phyloP scores from a whole-genome alignment of 2,329 filamentous ascomycete species.

The Hymenoscyphus infarciens region DNA sequence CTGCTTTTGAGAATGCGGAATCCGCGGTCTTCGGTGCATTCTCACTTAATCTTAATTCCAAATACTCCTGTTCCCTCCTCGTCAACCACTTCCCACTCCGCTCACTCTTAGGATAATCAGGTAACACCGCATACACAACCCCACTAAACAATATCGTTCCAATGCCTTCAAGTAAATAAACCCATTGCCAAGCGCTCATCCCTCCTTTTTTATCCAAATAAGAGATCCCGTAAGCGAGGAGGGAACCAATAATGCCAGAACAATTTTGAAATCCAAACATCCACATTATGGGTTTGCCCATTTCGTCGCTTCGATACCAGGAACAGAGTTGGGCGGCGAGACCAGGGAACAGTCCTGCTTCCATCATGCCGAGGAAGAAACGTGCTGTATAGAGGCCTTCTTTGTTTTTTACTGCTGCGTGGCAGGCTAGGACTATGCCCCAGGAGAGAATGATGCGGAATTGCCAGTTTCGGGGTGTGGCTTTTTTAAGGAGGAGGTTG shows the following conservation, averaged over 20 bases:
- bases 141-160: conserved; percentile 40
- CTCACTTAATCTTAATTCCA: conserved; percentile 38
- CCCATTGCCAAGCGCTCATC: conserved; percentile 57
- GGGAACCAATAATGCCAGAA: conserved; percentile 37
- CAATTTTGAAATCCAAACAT: conserved; percentile 41
- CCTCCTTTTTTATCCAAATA: conserved; percentile 41
- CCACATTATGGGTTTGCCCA: conserved; percentile 41
- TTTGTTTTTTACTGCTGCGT: conserved; percentile 40
- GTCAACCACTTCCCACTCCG: conserved; percentile 39
- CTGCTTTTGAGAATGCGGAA: conserved; percentile 35
- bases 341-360: conserved; percentile 43
- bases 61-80: conserved; percentile 39
- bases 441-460: conserved; percentile 38
- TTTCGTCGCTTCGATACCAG: conserved; percentile 47
- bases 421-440: conserved; percentile 39
- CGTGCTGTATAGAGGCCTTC: conserved; percentile 39
- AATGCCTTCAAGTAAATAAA: conserved; percentile 45
- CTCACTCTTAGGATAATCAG: conserved; percentile 43
- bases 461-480: conserved; percentile 38
- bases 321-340: conserved; percentile 42
- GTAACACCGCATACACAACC: conserved; percentile 40
- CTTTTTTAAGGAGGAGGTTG: conserved; percentile 39
- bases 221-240: conserved; percentile 51
- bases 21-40: conserved; percentile 40
- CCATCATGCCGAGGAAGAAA: conserved; percentile 42